Conservation (phyloP, 225 moss, liverwort and hornwort species). For the Marchantia polymorpha region DNA sequence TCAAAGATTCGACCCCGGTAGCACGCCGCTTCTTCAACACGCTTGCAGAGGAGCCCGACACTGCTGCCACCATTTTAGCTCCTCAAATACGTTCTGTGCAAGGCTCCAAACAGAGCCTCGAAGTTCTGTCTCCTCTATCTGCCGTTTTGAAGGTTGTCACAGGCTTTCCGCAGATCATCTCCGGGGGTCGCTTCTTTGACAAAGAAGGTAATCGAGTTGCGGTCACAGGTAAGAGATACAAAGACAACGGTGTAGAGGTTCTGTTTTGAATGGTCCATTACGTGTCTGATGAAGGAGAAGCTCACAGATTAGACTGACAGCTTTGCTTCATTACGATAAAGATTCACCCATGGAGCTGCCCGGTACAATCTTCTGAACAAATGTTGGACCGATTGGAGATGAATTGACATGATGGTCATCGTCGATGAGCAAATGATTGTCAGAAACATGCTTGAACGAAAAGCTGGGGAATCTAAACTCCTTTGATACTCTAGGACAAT, state of each 20-base stretch:
- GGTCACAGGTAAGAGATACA: slow-evolving; percentile 53
- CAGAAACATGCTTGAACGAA: not conserved
- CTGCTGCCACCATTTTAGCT: slow-evolving; percentile 64
- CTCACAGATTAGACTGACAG: not conserved
- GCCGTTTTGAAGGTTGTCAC: slow-evolving; percentile 73
- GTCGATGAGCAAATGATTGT: slow-evolving; percentile 3
- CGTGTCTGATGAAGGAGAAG: not conserved
- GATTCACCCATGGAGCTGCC: not conserved
- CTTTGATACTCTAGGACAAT: too few species aligned
- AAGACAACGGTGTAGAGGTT: slow-evolving; percentile 62
- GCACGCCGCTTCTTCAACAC: slow-evolving; percentile 96
- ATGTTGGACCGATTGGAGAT: not conserved
- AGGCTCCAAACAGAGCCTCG: slow-evolving; percentile 69
- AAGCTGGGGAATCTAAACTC: too few species aligned
- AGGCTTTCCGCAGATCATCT: slow-evolving; percentile 79
- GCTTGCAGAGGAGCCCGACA: slow-evolving; percentile 89
- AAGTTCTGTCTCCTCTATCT: slow-evolving; percentile 63
- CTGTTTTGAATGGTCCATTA: slow-evolving; percentile 21
- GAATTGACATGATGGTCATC: slow-evolving; percentile 8
- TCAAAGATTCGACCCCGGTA: slow-evolving; percentile 80
- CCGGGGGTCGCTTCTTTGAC: slow-evolving; percentile 89
- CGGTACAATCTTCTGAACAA: not conserved
- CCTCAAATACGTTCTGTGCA: slow-evolving; percentile 64
- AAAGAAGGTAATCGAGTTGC: slow-evolving; percentile 83
- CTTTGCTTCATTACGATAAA: too few species aligned